Conservation (phyloP, 192 early-diverging fungal genomes). For the Coemansia sp. region DNA sequence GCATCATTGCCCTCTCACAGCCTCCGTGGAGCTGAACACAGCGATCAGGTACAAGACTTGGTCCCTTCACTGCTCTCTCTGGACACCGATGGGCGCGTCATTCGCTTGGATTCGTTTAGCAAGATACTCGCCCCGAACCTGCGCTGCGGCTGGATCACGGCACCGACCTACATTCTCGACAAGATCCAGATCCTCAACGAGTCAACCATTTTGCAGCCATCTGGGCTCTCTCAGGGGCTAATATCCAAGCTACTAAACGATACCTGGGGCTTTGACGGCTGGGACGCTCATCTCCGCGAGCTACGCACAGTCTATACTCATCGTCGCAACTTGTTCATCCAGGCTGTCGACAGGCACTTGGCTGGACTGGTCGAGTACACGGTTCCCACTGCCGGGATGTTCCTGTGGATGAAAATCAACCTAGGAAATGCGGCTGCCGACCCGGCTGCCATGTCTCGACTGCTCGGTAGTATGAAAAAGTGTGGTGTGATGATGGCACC, state of each 20-base stretch:
- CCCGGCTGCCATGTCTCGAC: slow-evolving; percentile 24
- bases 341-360: slow-evolving; percentile 62
- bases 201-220: slow-evolving; percentile 80
- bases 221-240: slow-evolving; percentile 80
- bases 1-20: background rate
- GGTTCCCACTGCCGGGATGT: slow-evolving; percentile 77
- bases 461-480: slow-evolving; percentile 46
- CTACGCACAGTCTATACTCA: slow-evolving; percentile 72
- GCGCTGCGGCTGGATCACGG: slow-evolving; percentile 80
- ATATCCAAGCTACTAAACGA: slow-evolving; percentile 69
- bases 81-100: slow-evolving; percentile 82
- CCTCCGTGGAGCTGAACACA: background rate
- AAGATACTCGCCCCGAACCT: slow-evolving; percentile 89
- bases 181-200: slow-evolving; percentile 77
- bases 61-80: slow-evolving; percentile 82
- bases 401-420: slow-evolving; percentile 76
- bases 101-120: slow-evolving; percentile 90
- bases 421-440: slow-evolving; percentile 29
- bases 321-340: slow-evolving; percentile 69
- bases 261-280: slow-evolving; percentile 77
- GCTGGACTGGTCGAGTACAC: slow-evolving; percentile 57
- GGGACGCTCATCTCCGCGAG: slow-evolving; percentile 64
- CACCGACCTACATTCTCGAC: slow-evolving; percentile 65
- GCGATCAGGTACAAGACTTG: slow-evolving; percentile 21
- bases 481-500: slow-evolving; percentile 54